Percentiles rank a stretch among this genome's conserved stretches.
These are phyloP conservation scores for Alternaria sp. DNA, from an alignment of 2,329 filamentous ascomycete species.

Conservation along the genomic window DNA sequence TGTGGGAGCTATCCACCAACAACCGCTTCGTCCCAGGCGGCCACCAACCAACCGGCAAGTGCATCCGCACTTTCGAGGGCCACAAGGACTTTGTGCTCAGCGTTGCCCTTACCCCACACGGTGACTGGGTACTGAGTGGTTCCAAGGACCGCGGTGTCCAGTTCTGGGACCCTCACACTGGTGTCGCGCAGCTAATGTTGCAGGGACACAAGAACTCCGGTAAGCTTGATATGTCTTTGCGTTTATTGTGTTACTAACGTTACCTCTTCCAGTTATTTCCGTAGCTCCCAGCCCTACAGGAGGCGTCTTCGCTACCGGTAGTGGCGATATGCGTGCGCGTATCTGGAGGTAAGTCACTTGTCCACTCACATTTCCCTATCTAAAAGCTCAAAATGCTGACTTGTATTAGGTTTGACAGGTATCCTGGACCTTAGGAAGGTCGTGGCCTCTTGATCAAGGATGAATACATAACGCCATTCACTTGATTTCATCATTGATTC, in stretches of 20 bases:
- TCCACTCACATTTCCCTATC: background rate
- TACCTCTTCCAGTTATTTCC: conserved; percentile 74
- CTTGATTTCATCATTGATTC: background rate
- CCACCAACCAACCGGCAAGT: conserved; percentile 84
- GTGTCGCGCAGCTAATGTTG: conserved; percentile 95
- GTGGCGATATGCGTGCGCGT: conserved; percentile 94
- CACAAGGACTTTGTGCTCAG: conserved; percentile 98
- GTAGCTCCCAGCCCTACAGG: conserved; percentile 92
- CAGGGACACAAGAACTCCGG: conserved; percentile 97
- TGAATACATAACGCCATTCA: background rate
- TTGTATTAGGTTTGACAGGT: conserved; percentile 39
- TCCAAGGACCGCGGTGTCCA: conserved; percentile 97
- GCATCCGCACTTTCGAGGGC: conserved; percentile 95
- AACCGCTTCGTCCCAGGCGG: conserved; percentile 70
- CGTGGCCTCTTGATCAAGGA: background rate
- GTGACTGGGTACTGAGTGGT: conserved; percentile 93
- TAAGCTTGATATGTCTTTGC: conserved; percentile 46
- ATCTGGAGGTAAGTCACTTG: conserved; percentile 77
- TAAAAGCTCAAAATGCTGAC: conserved; percentile 14
- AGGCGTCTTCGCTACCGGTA: conserved; percentile 91
- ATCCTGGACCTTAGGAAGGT: conserved; percentile 37
- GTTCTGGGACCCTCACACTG: conserved; percentile 96
- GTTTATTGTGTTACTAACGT: conserved; percentile 16
- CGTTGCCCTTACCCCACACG: conserved; percentile 92
- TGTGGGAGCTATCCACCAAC: conserved; percentile 89